A percentile compares a stretch with the other conserved stretches of the same genome.
Evolutionary conservation across 495 filamentous ascomycete species (phyloP).

Genomic region (Penicillium longicatenatum): DNA sequence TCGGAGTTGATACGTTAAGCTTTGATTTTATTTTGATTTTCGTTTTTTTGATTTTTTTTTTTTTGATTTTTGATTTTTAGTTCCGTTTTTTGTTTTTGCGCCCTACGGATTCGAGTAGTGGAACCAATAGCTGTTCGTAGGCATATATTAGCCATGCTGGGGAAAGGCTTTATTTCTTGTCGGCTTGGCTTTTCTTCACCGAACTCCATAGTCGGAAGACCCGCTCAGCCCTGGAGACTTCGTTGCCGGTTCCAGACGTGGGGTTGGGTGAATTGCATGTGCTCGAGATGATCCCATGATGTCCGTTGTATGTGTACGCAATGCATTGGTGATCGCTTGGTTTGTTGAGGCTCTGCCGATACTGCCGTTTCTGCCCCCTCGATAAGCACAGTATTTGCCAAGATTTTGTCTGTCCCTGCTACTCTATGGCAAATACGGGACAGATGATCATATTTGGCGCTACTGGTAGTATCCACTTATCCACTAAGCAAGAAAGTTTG

Average conservation of each 20-base stretch:
- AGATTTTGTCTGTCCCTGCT: too few relatives aligned
- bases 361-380: too few relatives aligned
- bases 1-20: background rate
- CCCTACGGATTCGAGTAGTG: background rate
- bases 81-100: background rate
- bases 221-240: background rate
- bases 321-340: background rate
- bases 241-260: background rate
- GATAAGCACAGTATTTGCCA: too few relatives aligned
- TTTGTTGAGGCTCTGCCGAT: background rate
- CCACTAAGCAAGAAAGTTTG: too few relatives aligned
- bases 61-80: background rate
- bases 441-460: too few relatives aligned
- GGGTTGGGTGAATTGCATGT: background rate
- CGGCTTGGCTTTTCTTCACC: background rate
- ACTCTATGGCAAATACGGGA: too few relatives aligned
- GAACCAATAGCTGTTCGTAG: background rate
- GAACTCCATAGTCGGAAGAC: background rate
- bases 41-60: background rate
- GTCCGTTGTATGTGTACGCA: background rate
- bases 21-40: background rate
- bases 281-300: background rate
- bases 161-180: too few relatives aligned
- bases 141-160: too few relatives aligned
- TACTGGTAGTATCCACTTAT: too few relatives aligned